These are phyloP conservation scores for Trypethelium eluteriae DNA, from an alignment of 495 filamentous ascomycete genomes.

Conservation along the genomic window DNA sequence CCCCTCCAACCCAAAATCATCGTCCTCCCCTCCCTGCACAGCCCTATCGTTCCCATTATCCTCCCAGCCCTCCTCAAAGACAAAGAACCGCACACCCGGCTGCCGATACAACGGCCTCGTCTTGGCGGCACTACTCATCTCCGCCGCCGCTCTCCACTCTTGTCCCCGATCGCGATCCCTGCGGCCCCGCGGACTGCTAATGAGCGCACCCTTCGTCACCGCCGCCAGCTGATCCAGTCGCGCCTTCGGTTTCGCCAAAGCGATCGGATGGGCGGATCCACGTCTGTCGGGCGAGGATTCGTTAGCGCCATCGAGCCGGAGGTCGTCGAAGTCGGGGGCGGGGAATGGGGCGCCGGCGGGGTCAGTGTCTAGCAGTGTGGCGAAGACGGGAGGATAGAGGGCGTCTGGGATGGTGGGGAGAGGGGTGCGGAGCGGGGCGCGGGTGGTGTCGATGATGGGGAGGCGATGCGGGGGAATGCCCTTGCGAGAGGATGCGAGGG, in stretches of 20 bases:
- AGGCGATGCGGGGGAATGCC: not conserved
- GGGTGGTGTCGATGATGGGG: not conserved
- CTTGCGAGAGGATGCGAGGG: not conserved
- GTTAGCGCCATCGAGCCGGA: not conserved
- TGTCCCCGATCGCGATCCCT: not conserved
- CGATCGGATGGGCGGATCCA: no score
- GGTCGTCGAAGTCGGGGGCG: not conserved
- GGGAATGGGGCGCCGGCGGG: not conserved
- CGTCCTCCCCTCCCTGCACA: not conserved
- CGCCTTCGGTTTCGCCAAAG: not conserved
- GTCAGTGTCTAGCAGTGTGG: not conserved
- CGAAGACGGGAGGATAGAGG: not conserved
- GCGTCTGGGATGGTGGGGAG: not conserved
- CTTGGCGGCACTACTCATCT: not conserved
- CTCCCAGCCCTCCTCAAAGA: not conserved
- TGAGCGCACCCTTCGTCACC: not conserved
- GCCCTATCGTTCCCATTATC: not conserved
- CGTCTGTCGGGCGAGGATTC: not conserved
- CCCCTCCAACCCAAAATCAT: not conserved
- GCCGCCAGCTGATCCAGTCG: not conserved
- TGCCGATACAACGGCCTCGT: not conserved
- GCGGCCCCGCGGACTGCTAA: not conserved
- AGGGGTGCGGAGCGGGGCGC: not conserved
- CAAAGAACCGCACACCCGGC: not conserved
- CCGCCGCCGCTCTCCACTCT: not conserved